Evolutionary conservation across 116 monocot species (phyloP).

Genomic region (Zostera marina): DNA sequence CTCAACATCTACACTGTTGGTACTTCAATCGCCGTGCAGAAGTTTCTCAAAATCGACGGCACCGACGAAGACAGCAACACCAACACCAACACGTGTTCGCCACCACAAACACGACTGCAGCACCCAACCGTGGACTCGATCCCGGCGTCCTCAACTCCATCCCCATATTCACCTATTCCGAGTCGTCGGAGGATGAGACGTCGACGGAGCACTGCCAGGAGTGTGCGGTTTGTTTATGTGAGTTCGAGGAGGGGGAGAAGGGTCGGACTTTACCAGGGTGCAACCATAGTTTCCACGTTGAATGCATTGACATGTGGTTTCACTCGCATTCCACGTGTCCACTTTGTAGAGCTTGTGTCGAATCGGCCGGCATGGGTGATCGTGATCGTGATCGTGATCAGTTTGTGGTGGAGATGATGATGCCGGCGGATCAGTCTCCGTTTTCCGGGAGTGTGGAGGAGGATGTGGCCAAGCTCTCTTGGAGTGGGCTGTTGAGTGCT

Average conservation of each 20-base stretch:
- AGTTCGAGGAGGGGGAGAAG: background rate
- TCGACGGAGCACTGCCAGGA: background rate
- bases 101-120: background rate
- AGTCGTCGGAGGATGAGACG: background rate
- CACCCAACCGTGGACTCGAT: background rate
- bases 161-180: background rate
- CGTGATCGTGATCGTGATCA: too few species aligned
- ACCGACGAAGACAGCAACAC: background rate
- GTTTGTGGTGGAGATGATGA: too few species aligned
- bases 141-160: background rate
- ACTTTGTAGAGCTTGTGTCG: background rate
- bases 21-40: background rate
- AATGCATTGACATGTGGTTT: conserved; percentile 5
- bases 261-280: background rate
- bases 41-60: background rate
- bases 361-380: background rate
- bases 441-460: too few species aligned
- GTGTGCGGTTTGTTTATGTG: background rate
- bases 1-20: conserved; percentile 28
- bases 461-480: too few species aligned
- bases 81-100: background rate
- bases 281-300: conserved; percentile 1
- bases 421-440: too few species aligned
- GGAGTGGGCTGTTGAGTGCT: too few species aligned
- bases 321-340: background rate